Evolutionary conservation across 2,329 filamentous ascomycete species (phyloP).

Genomic region (Ceratocystis alfenasii): DNA sequence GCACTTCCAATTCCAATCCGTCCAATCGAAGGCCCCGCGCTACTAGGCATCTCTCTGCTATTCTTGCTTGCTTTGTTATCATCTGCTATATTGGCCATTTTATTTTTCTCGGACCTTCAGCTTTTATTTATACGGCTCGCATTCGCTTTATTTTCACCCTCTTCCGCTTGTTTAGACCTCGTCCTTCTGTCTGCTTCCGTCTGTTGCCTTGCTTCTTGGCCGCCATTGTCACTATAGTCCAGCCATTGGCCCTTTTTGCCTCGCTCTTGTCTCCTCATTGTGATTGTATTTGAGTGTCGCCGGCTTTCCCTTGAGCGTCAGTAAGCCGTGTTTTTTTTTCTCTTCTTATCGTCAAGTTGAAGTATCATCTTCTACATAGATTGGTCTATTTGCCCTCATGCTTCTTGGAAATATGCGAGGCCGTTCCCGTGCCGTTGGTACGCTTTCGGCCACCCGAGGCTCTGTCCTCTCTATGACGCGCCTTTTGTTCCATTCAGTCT

Average conservation of each 20-base stretch:
- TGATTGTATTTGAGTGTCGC: background rate
- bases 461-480: conserved; percentile 17
- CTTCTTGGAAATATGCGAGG: conserved; percentile 14
- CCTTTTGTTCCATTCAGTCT: conserved; percentile 24
- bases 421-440: conserved; percentile 14
- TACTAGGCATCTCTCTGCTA: background rate
- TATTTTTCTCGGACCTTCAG: background rate
- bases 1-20: conserved; percentile 3
- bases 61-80: background rate
- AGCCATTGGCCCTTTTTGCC: background rate
- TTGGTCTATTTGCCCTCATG: background rate
- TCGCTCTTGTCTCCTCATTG: background rate
- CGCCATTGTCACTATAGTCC: background rate
- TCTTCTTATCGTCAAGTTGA: background rate
- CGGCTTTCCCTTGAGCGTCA: background rate
- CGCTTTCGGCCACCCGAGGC: conserved; percentile 16
- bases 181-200: background rate
- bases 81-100: background rate
- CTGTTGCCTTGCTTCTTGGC: background rate
- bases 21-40: conserved; percentile 9
- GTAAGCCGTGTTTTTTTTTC: background rate
- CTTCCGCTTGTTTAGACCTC: background rate
- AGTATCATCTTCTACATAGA: background rate
- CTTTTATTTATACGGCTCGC: background rate
- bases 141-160: background rate